Conservation (phyloP, 2,329 filamentous ascomycete species). For the Fusarium concolor region DNA sequence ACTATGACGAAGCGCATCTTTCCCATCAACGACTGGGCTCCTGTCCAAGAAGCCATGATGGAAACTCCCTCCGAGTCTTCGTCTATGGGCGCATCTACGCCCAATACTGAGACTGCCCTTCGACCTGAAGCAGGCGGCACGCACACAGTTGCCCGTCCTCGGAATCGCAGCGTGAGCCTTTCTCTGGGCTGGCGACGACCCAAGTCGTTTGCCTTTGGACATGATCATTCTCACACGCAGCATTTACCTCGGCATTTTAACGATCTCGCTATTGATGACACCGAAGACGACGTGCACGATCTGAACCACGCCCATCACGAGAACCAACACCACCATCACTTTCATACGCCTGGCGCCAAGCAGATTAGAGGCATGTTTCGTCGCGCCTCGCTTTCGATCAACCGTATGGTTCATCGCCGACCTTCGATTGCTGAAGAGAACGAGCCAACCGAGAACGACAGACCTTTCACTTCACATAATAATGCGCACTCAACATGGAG, state of each 20-base stretch:
- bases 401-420: slow-evolving; percentile 63
- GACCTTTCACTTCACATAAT: slow-evolving; percentile 60
- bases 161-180: slow-evolving; percentile 62
- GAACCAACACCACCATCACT: slow-evolving; percentile 46
- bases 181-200: slow-evolving; percentile 63
- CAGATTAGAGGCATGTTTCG: slow-evolving; percentile 64
- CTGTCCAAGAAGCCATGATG: slow-evolving; percentile 57
- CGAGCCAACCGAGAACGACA: slow-evolving; percentile 31
- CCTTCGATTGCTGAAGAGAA: slow-evolving; percentile 55
- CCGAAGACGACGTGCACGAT: slow-evolving; percentile 44
- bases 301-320: slow-evolving; percentile 32
- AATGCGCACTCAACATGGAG: slow-evolving; percentile 60
- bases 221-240: slow-evolving; percentile 49
- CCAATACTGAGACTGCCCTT: slow-evolving; percentile 18
- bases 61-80: slow-evolving; percentile 36
- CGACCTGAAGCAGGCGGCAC: slow-evolving; percentile 15
- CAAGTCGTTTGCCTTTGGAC: slow-evolving; percentile 56
- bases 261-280: slow-evolving; percentile 51
- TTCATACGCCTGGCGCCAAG: slow-evolving; percentile 46
- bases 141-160: slow-evolving; percentile 46
- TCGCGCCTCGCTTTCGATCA: slow-evolving; percentile 66
- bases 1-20: slow-evolving; percentile 54
- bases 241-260: slow-evolving; percentile 46
- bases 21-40: slow-evolving; percentile 57
- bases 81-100: slow-evolving; percentile 16